These are phyloP conservation scores for Henningerozyma blattae DNA, from an alignment of 805 yeast genomes.

Conservation along the genomic window DNA sequence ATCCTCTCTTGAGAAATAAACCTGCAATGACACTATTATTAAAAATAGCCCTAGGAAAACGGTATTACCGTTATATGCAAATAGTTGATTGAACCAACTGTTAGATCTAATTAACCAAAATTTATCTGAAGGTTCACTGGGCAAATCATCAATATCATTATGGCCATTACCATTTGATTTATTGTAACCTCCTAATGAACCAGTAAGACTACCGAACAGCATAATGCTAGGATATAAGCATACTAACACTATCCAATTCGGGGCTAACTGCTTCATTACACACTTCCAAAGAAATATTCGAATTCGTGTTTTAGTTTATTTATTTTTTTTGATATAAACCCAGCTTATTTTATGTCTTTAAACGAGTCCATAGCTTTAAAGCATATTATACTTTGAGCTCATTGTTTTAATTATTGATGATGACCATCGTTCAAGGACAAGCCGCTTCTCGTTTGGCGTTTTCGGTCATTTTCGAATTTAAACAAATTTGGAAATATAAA, in stretches of 20 bases:
- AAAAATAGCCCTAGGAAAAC: slow-evolving; percentile 19
- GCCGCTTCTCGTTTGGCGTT: no score
- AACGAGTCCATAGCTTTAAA: no score
- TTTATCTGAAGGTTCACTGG: slow-evolving; percentile 6
- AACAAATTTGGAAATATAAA: no score
- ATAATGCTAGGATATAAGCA: neutral
- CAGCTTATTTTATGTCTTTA: no score
- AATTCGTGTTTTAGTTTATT: no score
- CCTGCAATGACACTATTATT: slow-evolving; percentile 11
- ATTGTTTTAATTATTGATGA: no score
- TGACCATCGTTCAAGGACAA: no score
- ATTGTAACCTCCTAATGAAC: neutral
- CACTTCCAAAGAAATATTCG: no score
- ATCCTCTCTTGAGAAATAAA: slow-evolving; percentile 3
- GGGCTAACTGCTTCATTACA: slow-evolving; percentile 2
- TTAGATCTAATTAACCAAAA: slow-evolving; percentile 17
- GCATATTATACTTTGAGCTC: no score
- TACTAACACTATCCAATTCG: neutral
- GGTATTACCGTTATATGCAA: slow-evolving; percentile 27
- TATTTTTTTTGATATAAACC: no score
- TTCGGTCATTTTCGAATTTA: no score
- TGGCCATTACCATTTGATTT: neutral
- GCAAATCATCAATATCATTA: neutral
- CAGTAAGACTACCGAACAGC: neutral
- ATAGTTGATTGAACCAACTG: slow-evolving; percentile 22